phyloP scores from a whole-genome alignment of 805 yeast genomes.

The Schwanniomyces yamadae region DNA sequence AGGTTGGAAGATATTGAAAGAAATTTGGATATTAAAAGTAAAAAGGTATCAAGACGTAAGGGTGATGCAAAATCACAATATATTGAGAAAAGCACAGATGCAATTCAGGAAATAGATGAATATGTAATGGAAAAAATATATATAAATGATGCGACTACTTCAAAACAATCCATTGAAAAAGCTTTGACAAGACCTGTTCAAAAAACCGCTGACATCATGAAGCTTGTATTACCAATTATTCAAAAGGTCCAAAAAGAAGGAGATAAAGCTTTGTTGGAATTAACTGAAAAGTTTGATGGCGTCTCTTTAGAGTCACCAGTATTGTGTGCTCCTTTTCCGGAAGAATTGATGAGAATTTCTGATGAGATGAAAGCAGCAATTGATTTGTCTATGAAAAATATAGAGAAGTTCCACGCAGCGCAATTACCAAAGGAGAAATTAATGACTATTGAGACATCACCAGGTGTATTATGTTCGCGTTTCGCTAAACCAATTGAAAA shows the following conservation, averaged over 20 bases:
- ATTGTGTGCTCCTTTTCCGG: constrained; percentile 83
- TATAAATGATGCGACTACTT: constrained; percentile 35
- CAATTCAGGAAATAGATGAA: constrained; percentile 17
- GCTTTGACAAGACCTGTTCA: constrained; percentile 94
- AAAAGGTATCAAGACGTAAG: constrained; percentile 86
- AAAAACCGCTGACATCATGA: constrained; percentile 88
- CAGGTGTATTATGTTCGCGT: constrained; percentile 92
- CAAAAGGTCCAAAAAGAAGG: constrained; percentile 75
- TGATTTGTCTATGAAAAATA: constrained; percentile 86
- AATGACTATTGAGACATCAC: constrained; percentile 83
- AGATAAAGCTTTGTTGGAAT: constrained; percentile 83
- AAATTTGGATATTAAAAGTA: constrained; percentile 77
- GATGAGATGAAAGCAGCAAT: constrained; percentile 79
- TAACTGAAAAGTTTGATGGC: constrained; percentile 88
- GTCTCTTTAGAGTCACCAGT: constrained; percentile 73
- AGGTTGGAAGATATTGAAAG: constrained; percentile 76
- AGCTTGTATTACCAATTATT: constrained; percentile 86
- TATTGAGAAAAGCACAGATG: constrained; percentile 30
- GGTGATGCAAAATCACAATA: constrained; percentile 95
- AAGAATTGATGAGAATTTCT: constrained; percentile 67
- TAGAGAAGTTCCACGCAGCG: constrained; percentile 89
- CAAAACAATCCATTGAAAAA: constrained; percentile 44
- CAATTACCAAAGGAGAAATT: constrained; percentile 72
- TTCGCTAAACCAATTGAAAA: constrained; percentile 92
- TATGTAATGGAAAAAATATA: constrained; percentile 54